These are phyloP conservation scores for Favolaschia claudopus DNA, from an alignment of 768 basidiomycete species.

Conservation along the genomic window DNA sequence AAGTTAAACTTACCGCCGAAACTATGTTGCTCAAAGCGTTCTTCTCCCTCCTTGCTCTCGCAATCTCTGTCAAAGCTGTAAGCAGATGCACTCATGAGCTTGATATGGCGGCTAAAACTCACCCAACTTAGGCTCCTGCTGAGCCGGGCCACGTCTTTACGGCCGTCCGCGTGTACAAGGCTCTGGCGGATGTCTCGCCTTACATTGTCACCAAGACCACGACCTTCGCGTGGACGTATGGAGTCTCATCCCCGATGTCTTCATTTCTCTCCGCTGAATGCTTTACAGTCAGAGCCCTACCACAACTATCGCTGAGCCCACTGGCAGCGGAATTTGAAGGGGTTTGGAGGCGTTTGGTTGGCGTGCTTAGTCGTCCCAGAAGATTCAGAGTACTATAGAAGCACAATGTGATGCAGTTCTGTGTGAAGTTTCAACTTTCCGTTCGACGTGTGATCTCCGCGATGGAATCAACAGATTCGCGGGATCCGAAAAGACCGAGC, in stretches of 20 bases:
- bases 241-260: conserved; percentile 10
- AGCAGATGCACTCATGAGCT: conserved; percentile 20
- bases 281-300: conserved; percentile 25
- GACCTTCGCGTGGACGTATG: conserved; percentile 42
- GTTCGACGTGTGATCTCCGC: no score
- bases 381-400: no score
- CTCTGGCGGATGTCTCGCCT: conserved; percentile 34
- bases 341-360: no score
- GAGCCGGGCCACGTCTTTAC: conserved; percentile 28
- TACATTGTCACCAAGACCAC: conserved; percentile 38
- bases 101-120: neutral
- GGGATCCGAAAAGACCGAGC: no score
- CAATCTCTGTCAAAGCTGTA: conserved; percentile 14
- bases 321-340: no score
- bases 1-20: neutral
- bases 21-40: conserved; percentile 9
- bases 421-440: no score
- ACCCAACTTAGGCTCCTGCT: neutral
- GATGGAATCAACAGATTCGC: no score
- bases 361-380: no score
- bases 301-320: conserved; percentile 12
- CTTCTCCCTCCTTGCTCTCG: conserved; percentile 11
- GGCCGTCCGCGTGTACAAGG: conserved; percentile 33
- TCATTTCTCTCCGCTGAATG: neutral
- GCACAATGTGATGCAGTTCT: no score